phyloP scores from a whole-genome alignment of 2,329 filamentous ascomycete genomes.

The Fusarium beomiforme region DNA sequence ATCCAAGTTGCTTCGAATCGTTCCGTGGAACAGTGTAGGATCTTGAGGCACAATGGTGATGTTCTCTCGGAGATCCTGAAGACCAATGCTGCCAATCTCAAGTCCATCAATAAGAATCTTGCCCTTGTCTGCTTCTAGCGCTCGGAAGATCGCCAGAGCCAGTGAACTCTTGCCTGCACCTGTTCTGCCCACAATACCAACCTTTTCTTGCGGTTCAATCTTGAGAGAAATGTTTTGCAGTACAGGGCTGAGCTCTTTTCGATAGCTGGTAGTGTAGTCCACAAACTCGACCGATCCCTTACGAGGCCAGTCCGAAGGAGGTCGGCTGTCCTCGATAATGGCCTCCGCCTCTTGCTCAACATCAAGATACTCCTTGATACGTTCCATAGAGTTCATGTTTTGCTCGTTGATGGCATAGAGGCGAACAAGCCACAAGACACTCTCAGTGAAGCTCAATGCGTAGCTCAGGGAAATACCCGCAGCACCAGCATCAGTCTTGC shows the following conservation, averaged over 20 bases:
- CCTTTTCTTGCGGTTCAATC: constrained; percentile 87
- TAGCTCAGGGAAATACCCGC: constrained; percentile 96
- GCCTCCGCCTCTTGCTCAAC: constrained; percentile 91
- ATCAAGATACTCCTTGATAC: constrained; percentile 96
- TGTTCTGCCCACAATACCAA: constrained; percentile 94
- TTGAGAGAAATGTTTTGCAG: constrained; percentile 86
- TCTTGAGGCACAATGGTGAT: constrained; percentile 99
- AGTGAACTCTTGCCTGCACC: constrained; percentile 97
- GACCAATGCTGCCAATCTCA: constrained; percentile 88
- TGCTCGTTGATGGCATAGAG: constrained; percentile 96
- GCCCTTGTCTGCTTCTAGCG: constrained; percentile 88
- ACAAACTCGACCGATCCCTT: constrained; percentile 88
- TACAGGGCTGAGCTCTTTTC: constrained; percentile 86
- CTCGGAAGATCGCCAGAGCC: constrained; percentile 91
- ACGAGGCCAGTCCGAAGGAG: constrained; percentile 83
- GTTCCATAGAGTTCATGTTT: constrained; percentile 99
- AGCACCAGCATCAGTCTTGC: constrained; percentile 86
- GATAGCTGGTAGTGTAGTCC: constrained; percentile 88
- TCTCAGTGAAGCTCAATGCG: constrained; percentile 96
- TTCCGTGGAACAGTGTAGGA: constrained; percentile 92
- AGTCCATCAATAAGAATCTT: constrained; percentile 90
- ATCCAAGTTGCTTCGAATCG: constrained; percentile 90
- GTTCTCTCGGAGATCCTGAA: constrained; percentile 91
- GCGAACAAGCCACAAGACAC: constrained; percentile 94
- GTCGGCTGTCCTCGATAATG: constrained; percentile 80